phyloP scores from a whole-genome alignment of 352 stramenopile species.

The Phytophthora multivora region DNA sequence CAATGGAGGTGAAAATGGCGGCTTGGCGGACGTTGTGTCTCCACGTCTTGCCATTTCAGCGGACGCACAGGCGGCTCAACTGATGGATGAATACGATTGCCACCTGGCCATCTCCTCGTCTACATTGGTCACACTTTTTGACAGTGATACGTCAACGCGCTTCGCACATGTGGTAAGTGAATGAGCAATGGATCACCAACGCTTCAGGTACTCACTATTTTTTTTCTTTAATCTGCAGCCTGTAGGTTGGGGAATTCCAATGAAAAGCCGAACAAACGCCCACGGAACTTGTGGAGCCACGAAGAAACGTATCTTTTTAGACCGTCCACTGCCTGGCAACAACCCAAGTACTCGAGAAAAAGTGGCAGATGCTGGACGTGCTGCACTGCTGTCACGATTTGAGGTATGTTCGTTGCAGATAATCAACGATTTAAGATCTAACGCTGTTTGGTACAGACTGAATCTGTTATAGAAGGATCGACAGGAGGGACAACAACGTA shows the following conservation, averaged over 20 bases:
- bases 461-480: slow-evolving; percentile 29
- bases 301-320: slow-evolving; percentile 66
- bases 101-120: slow-evolving; percentile 75
- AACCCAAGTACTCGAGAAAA: slow-evolving; percentile 40
- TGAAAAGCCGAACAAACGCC: slow-evolving; percentile 58
- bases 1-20: slow-evolving; percentile 17
- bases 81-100: slow-evolving; percentile 76
- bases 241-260: slow-evolving; percentile 51
- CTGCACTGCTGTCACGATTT: slow-evolving; percentile 31
- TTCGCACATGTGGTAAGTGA: slow-evolving; percentile 36
- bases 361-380: slow-evolving; percentile 28
- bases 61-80: slow-evolving; percentile 51
- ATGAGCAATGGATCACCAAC: neutral
- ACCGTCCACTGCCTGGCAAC: slow-evolving; percentile 42
- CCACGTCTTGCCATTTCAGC: slow-evolving; percentile 52
- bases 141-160: slow-evolving; percentile 42
- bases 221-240: slow-evolving; percentile 25
- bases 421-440: neutral
- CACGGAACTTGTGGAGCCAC: slow-evolving; percentile 14
- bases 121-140: slow-evolving; percentile 74
- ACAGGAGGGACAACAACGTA: slow-evolving; percentile 46
- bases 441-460: slow-evolving; percentile 3
- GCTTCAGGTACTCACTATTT: no score
- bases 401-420: slow-evolving; percentile 25
- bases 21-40: slow-evolving; percentile 17